Evolutionary conservation across 352 stramenopile genomes (phyloP).

Genomic region (Peronospora tabacina): DNA sequence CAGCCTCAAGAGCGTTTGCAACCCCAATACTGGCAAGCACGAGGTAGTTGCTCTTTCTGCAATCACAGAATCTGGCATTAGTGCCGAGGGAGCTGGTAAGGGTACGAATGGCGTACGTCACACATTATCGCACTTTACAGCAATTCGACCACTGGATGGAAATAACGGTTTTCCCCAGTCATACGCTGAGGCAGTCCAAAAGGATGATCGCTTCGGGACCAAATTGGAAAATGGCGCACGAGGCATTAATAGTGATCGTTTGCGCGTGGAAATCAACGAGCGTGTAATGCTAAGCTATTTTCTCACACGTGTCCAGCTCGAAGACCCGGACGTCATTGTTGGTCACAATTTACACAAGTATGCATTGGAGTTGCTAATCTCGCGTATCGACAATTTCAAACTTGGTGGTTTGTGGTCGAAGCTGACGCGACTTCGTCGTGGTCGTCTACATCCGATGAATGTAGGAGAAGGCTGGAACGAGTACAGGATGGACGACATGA

Average conservation of each 20-base stretch:
- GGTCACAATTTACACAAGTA: slow-evolving; percentile 99
- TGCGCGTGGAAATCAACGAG: slow-evolving; percentile 76
- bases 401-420: slow-evolving; percentile 77
- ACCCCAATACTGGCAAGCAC: slow-evolving; percentile 93
- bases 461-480: slow-evolving; percentile 83
- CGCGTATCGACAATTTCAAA: slow-evolving; percentile 90
- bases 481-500: slow-evolving; percentile 80
- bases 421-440: slow-evolving; percentile 71
- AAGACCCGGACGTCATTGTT: slow-evolving; percentile 98
- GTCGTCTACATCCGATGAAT: slow-evolving; percentile 69
- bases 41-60: slow-evolving; percentile 89
- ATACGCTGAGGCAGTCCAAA: slow-evolving; percentile 45
- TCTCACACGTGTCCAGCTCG: slow-evolving; percentile 86
- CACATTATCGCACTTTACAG: slow-evolving; percentile 70
- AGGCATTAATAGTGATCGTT: slow-evolving; percentile 39
- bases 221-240: slow-evolving; percentile 28
- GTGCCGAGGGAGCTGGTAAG: slow-evolving; percentile 42
- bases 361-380: slow-evolving; percentile 96
- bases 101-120: slow-evolving; percentile 31
- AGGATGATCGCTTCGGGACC: slow-evolving; percentile 57
- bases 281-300: slow-evolving; percentile 84
- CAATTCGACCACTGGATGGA: slow-evolving; percentile 65
- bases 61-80: slow-evolving; percentile 72
- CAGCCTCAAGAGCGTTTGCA: slow-evolving; percentile 96
- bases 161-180: slow-evolving; percentile 52